These are phyloP conservation scores for Aspergillus proliferans DNA, from an alignment of 2,329 filamentous ascomycete genomes.

Conservation along the genomic window DNA sequence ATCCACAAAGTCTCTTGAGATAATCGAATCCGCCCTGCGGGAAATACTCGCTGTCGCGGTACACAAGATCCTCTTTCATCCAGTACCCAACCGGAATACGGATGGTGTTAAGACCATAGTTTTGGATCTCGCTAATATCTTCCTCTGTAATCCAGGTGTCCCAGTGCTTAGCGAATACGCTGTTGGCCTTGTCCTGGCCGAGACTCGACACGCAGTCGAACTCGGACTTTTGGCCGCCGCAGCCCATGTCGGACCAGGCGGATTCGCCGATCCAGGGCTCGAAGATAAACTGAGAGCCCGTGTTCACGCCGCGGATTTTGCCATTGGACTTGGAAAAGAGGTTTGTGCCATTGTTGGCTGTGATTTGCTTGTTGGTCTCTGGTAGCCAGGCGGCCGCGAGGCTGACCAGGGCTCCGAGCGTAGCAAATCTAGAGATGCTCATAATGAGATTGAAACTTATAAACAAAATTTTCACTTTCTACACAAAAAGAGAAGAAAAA, in stretches of 20 bases:
- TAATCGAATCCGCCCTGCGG: slow-evolving; percentile 44
- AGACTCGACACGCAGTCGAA: slow-evolving; percentile 49
- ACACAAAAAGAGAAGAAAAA: too few relatives aligned
- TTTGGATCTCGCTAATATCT: slow-evolving; percentile 47
- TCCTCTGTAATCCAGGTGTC: slow-evolving; percentile 43
- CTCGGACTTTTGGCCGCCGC: slow-evolving; percentile 42
- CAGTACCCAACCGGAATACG: slow-evolving; percentile 53
- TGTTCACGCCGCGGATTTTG: slow-evolving; percentile 52
- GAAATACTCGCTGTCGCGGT: slow-evolving; percentile 45
- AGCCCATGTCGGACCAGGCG: slow-evolving; percentile 47
- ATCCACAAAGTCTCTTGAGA: slow-evolving; percentile 43
- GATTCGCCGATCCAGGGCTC: slow-evolving; percentile 50
- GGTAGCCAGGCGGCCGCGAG: slow-evolving; percentile 19
- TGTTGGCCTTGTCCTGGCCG: slow-evolving; percentile 43
- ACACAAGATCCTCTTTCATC: slow-evolving; percentile 47
- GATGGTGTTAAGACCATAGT: slow-evolving; percentile 49
- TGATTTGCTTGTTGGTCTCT: slow-evolving; percentile 19
- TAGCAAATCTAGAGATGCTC: not conserved
- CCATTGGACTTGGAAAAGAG: slow-evolving; percentile 15
- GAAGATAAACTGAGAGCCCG: slow-evolving; percentile 48
- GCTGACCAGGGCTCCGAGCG: not conserved
- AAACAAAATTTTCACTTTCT: too few relatives aligned
- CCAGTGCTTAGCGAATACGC: slow-evolving; percentile 48
- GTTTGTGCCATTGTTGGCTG: slow-evolving; percentile 17
- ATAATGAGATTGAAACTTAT: too few relatives aligned